Base-by-base conservation (phyloP, 805 yeast species). In the Zygosaccharomyces rouxii region DNA sequence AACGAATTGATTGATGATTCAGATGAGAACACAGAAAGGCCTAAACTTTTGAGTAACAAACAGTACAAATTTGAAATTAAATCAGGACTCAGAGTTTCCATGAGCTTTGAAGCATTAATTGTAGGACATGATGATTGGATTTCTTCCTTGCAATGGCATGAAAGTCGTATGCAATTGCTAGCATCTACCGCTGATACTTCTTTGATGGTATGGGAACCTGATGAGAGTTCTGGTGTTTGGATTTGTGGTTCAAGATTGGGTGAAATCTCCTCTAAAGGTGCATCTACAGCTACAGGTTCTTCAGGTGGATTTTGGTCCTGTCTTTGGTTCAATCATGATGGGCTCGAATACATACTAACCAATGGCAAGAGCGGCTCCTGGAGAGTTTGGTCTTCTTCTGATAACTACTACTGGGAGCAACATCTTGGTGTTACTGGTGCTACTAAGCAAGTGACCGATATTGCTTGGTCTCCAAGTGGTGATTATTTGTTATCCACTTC, bases 51-150 rank as follows among this genome's bases (percentile, higher is more conserved):
- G 50, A 79, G 84, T 14, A 88, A 86, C 68, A 89, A 85, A 57
- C 86, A 83, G 66, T 82, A 86, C 64, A 77, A 79, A 51, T 81
- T 89, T 53, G 56, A 60, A 10, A 59, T 76, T 33, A 60, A 55
- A 2, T 59, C 55, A 7, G 58, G 57, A 11, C 57, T 74, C 2
- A 64, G 70, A 44, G 79, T 78, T 49, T 79, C 84, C 4, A 75
- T 89, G 44, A 80, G 80, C 55, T 89, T 90, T 61, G 99, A 95
- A 60, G 97, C 99, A 0, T 77, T 94, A 51, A 80, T 94, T 22
- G 84, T 94, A 85, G 99, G 99, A 6, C 99, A 94, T 67, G 99
- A 94, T 64, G 99, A 94, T 66, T 94, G 99, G 99, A 83, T 95
- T 22, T 80, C 92, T 2, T 81, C 88, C 7, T 71, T 94, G 41